These are phyloP conservation scores for Phytophthora brassicae DNA, from an alignment of 352 stramenopile genomes.

Conservation along the genomic window DNA sequence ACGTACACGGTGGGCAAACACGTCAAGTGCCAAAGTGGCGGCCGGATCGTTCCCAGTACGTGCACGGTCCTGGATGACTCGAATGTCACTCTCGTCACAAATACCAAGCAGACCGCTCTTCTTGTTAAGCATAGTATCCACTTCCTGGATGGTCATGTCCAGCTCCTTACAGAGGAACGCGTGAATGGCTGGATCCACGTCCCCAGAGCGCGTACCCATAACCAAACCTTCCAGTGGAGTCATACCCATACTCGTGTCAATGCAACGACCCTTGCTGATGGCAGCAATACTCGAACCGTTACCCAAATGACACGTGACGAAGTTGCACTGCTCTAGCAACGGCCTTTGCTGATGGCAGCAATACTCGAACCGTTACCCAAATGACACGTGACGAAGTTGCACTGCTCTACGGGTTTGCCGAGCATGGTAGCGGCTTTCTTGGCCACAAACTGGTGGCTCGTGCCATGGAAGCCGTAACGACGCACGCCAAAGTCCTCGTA, in stretches of 20 bases:
- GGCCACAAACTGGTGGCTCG: slow-evolving; percentile 86
- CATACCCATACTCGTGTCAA: slow-evolving; percentile 92
- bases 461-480: slow-evolving; percentile 91
- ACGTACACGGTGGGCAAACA: slow-evolving; percentile 85
- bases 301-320: slow-evolving; percentile 89
- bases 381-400: slow-evolving; percentile 86
- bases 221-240: slow-evolving; percentile 87
- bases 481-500: slow-evolving; percentile 83
- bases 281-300: slow-evolving; percentile 86
- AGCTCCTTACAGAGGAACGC: slow-evolving; percentile 71
- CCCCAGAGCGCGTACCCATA: slow-evolving; percentile 89
- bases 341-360: slow-evolving; percentile 66
- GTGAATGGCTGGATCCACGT: slow-evolving; percentile 85
- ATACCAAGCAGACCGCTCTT: slow-evolving; percentile 84
- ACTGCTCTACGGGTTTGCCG: slow-evolving; percentile 52
- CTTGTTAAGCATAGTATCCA: slow-evolving; percentile 91
- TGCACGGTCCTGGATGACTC: slow-evolving; percentile 70
- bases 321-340: slow-evolving; percentile 65
- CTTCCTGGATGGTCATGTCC: slow-evolving; percentile 68
- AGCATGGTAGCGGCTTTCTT: slow-evolving; percentile 63
- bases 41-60: slow-evolving; percentile 46
- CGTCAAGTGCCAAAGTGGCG: slow-evolving; percentile 73
- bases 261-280: slow-evolving; percentile 68
- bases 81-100: slow-evolving; percentile 83
- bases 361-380: slow-evolving; percentile 89